These are phyloP conservation scores for Metschnikowia aberdeeniae DNA, from an alignment of 805 yeast species.

Conservation along the genomic window DNA sequence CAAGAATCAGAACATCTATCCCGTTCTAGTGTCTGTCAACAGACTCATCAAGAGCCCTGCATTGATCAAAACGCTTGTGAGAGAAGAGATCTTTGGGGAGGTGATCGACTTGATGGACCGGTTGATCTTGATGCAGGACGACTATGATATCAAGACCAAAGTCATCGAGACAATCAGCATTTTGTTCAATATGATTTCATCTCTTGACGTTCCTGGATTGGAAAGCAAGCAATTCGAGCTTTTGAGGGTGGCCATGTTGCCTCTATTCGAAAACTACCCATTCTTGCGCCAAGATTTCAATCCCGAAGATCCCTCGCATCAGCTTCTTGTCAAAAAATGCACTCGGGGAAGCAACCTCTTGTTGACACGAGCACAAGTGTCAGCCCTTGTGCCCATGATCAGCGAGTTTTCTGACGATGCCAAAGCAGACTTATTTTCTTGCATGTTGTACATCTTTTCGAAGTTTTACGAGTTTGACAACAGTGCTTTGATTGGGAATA, in stretches of 20 bases:
- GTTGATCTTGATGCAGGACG: conserved; percentile 56
- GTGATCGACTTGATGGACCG: conserved; percentile 73
- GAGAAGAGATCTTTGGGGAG: conserved; percentile 69
- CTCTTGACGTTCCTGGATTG: conserved; percentile 26
- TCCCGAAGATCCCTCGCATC: conserved; percentile 21
- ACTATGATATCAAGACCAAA: conserved; percentile 55
- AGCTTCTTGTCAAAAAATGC: conserved; percentile 24
- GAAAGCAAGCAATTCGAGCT: conserved; percentile 54
- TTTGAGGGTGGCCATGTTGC: conserved; percentile 62
- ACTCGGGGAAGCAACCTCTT: conserved; percentile 36
- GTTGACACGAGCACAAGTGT: conserved; percentile 47
- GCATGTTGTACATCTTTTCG: conserved; percentile 61
- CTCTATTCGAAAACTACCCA: conserved; percentile 58
- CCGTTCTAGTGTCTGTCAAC: conserved; percentile 44
- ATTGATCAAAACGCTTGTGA: conserved; percentile 56
- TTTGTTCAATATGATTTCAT: conserved; percentile 25
- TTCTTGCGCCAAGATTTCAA: conserved; percentile 48
- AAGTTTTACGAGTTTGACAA: conserved; percentile 46
- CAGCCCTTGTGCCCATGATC: conserved; percentile 58
- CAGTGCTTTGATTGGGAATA: conserved; percentile 42
- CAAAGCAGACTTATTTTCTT: conserved; percentile 65
- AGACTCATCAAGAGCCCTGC: conserved; percentile 54
- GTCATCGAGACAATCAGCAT: conserved; percentile 35
- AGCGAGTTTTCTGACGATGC: conserved; percentile 59
- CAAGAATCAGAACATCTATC: conserved; percentile 41